A percentile compares a stretch with the other conserved stretches of the same genome.
phyloP scores from a whole-genome alignment of 2,329 filamentous ascomycete genomes.

The Trichoderma harzianum region DNA sequence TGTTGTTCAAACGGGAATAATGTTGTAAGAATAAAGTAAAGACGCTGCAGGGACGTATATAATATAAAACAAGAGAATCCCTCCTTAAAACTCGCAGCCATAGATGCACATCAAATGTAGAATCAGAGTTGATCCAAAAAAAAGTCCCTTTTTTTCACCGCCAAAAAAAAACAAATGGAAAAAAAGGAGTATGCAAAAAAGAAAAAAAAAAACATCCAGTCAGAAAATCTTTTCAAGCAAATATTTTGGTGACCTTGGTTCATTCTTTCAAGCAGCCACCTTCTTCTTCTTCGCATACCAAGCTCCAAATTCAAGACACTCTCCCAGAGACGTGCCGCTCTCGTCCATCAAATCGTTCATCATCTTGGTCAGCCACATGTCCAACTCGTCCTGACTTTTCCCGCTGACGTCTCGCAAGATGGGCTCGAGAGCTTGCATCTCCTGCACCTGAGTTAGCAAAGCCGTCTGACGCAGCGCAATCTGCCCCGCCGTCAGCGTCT shows the following conservation, averaged over 20 bases:
- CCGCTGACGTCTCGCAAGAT: constrained; percentile 76
- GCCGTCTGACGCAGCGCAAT: constrained; percentile 73
- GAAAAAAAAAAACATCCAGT: background rate
- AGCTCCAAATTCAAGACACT: constrained; percentile 82
- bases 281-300: constrained; percentile 77
- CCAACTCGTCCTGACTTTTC: constrained; percentile 90
- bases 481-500: constrained; percentile 63
- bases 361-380: constrained; percentile 83
- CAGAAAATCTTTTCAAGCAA: background rate
- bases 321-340: constrained; percentile 74
- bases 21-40: background rate
- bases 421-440: constrained; percentile 83
- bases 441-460: constrained; percentile 74
- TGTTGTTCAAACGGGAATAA: background rate
- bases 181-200: background rate
- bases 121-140: background rate
- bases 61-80: constrained; percentile 1
- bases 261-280: background rate
- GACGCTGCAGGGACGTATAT: background rate
- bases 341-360: constrained; percentile 79
- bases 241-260: background rate
- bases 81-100: background rate
- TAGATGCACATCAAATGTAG: background rate
- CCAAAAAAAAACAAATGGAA: background rate
- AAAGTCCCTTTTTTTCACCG: background rate